Conservation (phyloP, 768 basidiomycete species). For the Infundibulicybe gibba region DNA sequence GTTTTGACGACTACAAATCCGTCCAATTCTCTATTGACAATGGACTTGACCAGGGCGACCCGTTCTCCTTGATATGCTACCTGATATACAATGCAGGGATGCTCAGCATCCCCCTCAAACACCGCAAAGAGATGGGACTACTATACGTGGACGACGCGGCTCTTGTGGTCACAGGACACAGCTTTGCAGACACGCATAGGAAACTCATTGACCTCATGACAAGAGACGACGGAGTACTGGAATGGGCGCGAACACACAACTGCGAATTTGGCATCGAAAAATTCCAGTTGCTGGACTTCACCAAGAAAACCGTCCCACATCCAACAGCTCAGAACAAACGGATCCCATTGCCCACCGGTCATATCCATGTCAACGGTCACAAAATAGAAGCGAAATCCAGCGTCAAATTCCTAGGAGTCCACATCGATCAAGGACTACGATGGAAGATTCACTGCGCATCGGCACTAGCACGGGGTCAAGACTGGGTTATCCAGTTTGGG, state of each 20-base stretch:
- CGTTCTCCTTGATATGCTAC: no score
- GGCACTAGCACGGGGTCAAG: conserved; percentile 14
- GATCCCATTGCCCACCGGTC: background rate
- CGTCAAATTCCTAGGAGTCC: conserved; percentile 25
- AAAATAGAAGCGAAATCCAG: conserved; percentile 11
- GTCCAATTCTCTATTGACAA: no score
- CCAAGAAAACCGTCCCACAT: conserved; percentile 1
- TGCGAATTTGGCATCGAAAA: no score
- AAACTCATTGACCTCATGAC: conserved; percentile 13
- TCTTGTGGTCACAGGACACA: conserved; percentile 5
- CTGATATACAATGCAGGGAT: no score
- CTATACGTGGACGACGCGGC: conserved; percentile 19
- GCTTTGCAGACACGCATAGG: conserved; percentile 8
- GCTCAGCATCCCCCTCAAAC: no score
- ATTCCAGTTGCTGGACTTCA: no score
- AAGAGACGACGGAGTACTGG: conserved; percentile 11
- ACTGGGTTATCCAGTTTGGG: conserved; percentile 13
- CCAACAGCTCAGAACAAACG: conserved; percentile 1
- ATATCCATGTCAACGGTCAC: conserved; percentile 6
- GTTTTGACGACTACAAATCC: no score
- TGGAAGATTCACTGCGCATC: conserved; percentile 14
- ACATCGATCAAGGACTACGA: no score
- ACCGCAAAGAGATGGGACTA: no score
- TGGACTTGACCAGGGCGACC: no score
- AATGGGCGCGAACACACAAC: conserved; percentile 23